phyloP scores from a whole-genome alignment of 768 basidiomycete species.

The Tylopilus cervinicoccineus region DNA sequence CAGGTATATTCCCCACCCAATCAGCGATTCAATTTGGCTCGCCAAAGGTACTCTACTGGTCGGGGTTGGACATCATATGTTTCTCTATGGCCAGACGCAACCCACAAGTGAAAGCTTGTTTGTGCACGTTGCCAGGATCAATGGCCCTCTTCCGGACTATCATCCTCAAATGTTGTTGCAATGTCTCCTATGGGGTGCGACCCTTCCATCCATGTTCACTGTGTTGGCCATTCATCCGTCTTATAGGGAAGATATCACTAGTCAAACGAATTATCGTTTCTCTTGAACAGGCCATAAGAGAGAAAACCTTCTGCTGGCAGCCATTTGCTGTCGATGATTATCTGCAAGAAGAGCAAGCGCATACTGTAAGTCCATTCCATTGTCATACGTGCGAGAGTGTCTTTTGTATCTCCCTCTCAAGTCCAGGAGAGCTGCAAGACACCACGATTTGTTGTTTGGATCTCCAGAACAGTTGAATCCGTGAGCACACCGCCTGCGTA shows the following conservation, averaged over 20 bases:
- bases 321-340: slow-evolving; percentile 52
- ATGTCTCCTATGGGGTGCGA: slow-evolving; percentile 86
- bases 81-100: slow-evolving; percentile 60
- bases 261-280: slow-evolving; percentile 79
- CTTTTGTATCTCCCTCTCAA: slow-evolving; percentile 1
- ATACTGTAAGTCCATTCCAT: slow-evolving; percentile 18
- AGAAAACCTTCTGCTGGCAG: slow-evolving; percentile 36
- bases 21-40: slow-evolving; percentile 90
- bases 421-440: slow-evolving; percentile 27
- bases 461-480: slow-evolving; percentile 38
- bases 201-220: neutral
- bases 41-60: slow-evolving; percentile 78
- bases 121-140: slow-evolving; percentile 75
- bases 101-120: slow-evolving; percentile 54
- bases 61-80: slow-evolving; percentile 80
- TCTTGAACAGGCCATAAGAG: slow-evolving; percentile 41
- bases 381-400: neutral
- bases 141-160: slow-evolving; percentile 86
- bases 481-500: slow-evolving; percentile 33
- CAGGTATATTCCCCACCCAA: slow-evolving; percentile 74
- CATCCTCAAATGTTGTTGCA: slow-evolving; percentile 93
- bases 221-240: slow-evolving; percentile 1
- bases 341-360: slow-evolving; percentile 17
- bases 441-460: slow-evolving; percentile 54
- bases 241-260: slow-evolving; percentile 73